A percentile compares a stretch with the other conserved stretches of the same genome.
These are phyloP conservation scores for Neurospora sp. DNA, from an alignment of 2,329 filamentous ascomycete species.

Conservation along the genomic window DNA sequence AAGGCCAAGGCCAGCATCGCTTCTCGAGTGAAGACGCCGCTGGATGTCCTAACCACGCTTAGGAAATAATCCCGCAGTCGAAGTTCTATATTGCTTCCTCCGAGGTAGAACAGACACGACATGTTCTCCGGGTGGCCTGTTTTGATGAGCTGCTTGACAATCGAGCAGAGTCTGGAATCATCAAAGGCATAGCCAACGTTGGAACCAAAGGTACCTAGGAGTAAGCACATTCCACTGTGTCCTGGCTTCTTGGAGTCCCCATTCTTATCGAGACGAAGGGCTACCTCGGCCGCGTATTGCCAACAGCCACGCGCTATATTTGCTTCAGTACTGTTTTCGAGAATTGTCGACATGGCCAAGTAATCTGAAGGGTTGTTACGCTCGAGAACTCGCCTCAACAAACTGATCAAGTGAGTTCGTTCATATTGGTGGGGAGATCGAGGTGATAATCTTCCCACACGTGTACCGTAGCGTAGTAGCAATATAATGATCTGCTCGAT, in stretches of 20 bases:
- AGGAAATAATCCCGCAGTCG: not conserved
- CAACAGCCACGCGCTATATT: not conserved
- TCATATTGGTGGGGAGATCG: not conserved
- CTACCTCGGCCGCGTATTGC: not conserved
- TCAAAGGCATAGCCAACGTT: not conserved
- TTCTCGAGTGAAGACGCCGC: not conserved
- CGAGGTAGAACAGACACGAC: not conserved
- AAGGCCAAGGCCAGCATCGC: not conserved
- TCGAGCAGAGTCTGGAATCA: not conserved
- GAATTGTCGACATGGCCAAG: not conserved
- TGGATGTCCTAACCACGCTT: not conserved
- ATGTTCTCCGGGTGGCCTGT: not conserved
- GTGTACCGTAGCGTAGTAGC: not conserved
- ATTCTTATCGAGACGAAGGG: not conserved
- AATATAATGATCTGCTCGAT: not conserved
- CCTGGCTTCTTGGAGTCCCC: not conserved
- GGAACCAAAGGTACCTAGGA: not conserved
- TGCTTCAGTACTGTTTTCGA: not conserved
- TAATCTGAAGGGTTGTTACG: not conserved
- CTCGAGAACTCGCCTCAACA: not conserved
- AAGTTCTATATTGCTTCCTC: not conserved
- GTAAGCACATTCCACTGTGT: not conserved
- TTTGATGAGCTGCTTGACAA: not conserved
- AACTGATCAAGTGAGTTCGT: not conserved
- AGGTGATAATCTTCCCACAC: not conserved